These are phyloP conservation scores for Chiua virens DNA, from an alignment of 768 basidiomycete species.

Conservation along the genomic window DNA sequence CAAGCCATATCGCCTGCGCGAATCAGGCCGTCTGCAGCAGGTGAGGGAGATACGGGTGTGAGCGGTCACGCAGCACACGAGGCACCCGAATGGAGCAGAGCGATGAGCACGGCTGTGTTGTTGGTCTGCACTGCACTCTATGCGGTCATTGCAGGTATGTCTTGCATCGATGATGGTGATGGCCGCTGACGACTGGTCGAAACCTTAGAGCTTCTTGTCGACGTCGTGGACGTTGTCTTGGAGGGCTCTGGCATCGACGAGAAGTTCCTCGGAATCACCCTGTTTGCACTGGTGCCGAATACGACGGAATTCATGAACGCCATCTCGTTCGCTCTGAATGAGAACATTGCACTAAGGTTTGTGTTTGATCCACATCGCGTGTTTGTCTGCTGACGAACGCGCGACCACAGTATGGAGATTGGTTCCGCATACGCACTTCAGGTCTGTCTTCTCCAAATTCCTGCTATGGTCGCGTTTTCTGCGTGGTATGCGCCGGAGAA, in stretches of 20 bases:
- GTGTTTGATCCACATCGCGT: conserved; percentile 11
- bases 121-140: conserved; percentile 89
- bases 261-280: conserved; percentile 94
- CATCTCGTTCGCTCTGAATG: conserved; percentile 95
- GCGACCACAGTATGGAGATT: conserved; percentile 87
- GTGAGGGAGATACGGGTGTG: conserved; percentile 43
- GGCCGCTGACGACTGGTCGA: conserved; percentile 1
- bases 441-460: conserved; percentile 96
- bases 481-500: conserved; percentile 88
- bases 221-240: conserved; percentile 93
- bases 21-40: conserved; percentile 40
- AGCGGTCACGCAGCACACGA: conserved; percentile 84
- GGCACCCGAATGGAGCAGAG: conserved; percentile 93
- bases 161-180: not conserved
- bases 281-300: conserved; percentile 97
- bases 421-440: conserved; percentile 98
- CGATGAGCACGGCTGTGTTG: conserved; percentile 85
- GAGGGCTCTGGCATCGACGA: conserved; percentile 92
- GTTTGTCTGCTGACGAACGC: conserved; percentile 3
- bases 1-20: conserved; percentile 49
- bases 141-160: conserved; percentile 91
- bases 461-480: conserved; percentile 98
- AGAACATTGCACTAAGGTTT: conserved; percentile 93
- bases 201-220: conserved; percentile 80
- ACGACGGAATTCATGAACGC: conserved; percentile 99